These are phyloP conservation scores for Colletotrichum cuscutae DNA, from an alignment of 2,329 filamentous ascomycete genomes.

Conservation along the genomic window DNA sequence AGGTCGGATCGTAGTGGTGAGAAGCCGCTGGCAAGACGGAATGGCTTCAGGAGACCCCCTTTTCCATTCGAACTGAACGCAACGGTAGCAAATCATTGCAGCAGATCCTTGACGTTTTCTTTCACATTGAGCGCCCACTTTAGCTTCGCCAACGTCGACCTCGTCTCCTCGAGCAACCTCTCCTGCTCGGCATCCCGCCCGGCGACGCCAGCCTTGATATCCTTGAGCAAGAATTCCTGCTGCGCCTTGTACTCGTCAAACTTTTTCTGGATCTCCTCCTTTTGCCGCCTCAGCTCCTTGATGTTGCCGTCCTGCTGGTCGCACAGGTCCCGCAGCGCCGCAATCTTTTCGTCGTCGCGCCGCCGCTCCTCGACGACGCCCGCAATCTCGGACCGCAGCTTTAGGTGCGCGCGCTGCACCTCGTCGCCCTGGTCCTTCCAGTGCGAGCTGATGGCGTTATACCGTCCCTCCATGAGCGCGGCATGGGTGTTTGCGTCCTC, in stretches of 20 bases:
- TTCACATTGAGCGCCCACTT: slow-evolving; percentile 79
- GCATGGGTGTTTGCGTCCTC: slow-evolving; percentile 74
- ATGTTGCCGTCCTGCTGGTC: slow-evolving; percentile 80
- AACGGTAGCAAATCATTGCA: slow-evolving; percentile 48
- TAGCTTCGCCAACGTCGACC: slow-evolving; percentile 73
- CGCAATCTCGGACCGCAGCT: slow-evolving; percentile 64
- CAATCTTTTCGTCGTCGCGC: slow-evolving; percentile 71
- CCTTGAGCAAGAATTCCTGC: slow-evolving; percentile 69
- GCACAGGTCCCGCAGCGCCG: slow-evolving; percentile 73
- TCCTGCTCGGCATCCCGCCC: slow-evolving; percentile 71
- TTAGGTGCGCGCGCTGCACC: slow-evolving; percentile 62
- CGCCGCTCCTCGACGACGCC: slow-evolving; percentile 64
- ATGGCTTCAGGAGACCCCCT: too few species aligned
- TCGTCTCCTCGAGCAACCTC: slow-evolving; percentile 65
- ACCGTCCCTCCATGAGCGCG: slow-evolving; percentile 75
- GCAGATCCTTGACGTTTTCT: slow-evolving; percentile 65
- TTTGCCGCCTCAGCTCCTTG: slow-evolving; percentile 67
- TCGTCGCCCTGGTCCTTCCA: slow-evolving; percentile 74
- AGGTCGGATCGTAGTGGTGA: background rate
- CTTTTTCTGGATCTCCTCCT: slow-evolving; percentile 67
- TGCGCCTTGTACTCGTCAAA: slow-evolving; percentile 74
- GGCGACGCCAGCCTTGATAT: slow-evolving; percentile 68
- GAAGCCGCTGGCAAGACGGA: background rate
- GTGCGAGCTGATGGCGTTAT: slow-evolving; percentile 73
- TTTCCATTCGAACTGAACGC: background rate